phyloP scores from a whole-genome alignment of 2,329 filamentous ascomycete species.

The Bimuria novae-zelandiae region DNA sequence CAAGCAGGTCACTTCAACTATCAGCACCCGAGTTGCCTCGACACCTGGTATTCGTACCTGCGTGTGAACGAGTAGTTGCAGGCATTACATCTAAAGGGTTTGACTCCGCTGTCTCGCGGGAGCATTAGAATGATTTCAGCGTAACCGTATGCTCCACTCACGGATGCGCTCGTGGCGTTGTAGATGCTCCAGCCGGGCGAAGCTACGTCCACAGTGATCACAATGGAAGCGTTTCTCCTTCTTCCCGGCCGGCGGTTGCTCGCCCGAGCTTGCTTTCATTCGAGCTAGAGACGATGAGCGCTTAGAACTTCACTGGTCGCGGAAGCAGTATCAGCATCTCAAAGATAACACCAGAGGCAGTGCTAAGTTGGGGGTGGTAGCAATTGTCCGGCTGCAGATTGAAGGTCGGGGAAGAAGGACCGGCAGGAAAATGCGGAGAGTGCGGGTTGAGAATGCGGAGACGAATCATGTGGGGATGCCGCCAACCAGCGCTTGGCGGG shows the following conservation, averaged over 20 bases:
- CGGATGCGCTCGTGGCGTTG: slow-evolving; percentile 49
- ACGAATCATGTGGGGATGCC: slow-evolving; percentile 30
- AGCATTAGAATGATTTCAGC: slow-evolving; percentile 15
- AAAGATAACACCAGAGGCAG: slow-evolving; percentile 9
- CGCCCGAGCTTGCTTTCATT: slow-evolving; percentile 27
- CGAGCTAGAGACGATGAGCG: slow-evolving; percentile 5
- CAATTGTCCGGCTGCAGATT: slow-evolving; percentile 9
- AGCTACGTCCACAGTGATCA: slow-evolving; percentile 36
- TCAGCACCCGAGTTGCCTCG: slow-evolving; percentile 14
- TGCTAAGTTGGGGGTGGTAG: slow-evolving; percentile 15
- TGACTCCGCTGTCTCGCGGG: slow-evolving; percentile 45
- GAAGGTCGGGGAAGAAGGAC: slow-evolving; percentile 16
- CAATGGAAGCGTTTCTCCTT: slow-evolving; percentile 45
- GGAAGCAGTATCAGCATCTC: slow-evolving; percentile 7
- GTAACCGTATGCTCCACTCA: slow-evolving; percentile 20
- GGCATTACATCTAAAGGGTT: slow-evolving; percentile 47
- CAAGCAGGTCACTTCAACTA: slow-evolving; percentile 43
- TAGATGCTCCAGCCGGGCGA: slow-evolving; percentile 48
- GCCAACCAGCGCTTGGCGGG: slow-evolving; percentile 23
- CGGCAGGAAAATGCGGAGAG: slow-evolving; percentile 26
- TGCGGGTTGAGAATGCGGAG: slow-evolving; percentile 18
- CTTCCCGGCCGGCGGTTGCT: slow-evolving; percentile 32
- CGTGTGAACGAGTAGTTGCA: slow-evolving; percentile 50
- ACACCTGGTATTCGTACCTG: slow-evolving; percentile 35
- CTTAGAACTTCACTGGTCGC: slow-evolving; percentile 17